A percentile compares a stretch with the other conserved stretches of the same genome.
phyloP scores from a whole-genome alignment of 495 filamentous ascomycete genomes.

The Xylaria scruposa region DNA sequence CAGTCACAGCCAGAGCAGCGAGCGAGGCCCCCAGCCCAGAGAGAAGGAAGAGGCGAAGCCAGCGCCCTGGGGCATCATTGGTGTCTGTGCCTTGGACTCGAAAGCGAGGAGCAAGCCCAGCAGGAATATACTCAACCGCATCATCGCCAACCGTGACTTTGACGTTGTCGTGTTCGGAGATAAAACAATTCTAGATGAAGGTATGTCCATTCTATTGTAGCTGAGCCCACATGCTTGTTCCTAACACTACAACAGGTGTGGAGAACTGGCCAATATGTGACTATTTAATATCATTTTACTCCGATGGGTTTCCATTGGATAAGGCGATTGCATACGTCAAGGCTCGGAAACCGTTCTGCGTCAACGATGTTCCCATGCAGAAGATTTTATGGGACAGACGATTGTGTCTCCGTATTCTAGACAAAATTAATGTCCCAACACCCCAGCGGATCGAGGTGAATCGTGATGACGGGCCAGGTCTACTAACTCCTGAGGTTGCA shows the following conservation, averaged over 20 bases:
- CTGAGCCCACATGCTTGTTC: background rate
- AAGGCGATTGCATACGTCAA: slow-evolving; percentile 95
- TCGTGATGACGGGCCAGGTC: slow-evolving; percentile 85
- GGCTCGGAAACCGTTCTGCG: slow-evolving; percentile 90
- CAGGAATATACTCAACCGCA: slow-evolving; percentile 88
- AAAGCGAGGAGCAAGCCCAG: slow-evolving; percentile 97
- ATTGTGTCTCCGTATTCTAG: slow-evolving; percentile 84
- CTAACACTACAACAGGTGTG: slow-evolving; percentile 55
- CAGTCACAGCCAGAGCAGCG: slow-evolving; percentile 69
- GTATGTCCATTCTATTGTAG: slow-evolving; percentile 44
- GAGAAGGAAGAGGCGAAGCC: slow-evolving; percentile 60
- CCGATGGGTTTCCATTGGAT: slow-evolving; percentile 93
- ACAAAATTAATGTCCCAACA: slow-evolving; percentile 86
- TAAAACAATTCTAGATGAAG: slow-evolving; percentile 96
- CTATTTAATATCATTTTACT: slow-evolving; percentile 97
- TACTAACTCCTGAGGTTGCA: slow-evolving; percentile 77
- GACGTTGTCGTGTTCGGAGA: slow-evolving; percentile 97
- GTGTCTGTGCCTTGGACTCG: slow-evolving; percentile 92
- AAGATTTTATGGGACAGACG: slow-evolving; percentile 96
- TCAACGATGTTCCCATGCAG: slow-evolving; percentile 98
- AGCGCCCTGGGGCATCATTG: slow-evolving; percentile 68
- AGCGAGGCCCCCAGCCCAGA: slow-evolving; percentile 50
- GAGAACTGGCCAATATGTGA: slow-evolving; percentile 83
- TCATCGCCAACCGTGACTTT: slow-evolving; percentile 90
- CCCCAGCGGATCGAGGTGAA: slow-evolving; percentile 92